Evolutionary conservation across 148 eudicot species (phyloP).

Genomic region (Dysphania ambrosioides): DNA sequence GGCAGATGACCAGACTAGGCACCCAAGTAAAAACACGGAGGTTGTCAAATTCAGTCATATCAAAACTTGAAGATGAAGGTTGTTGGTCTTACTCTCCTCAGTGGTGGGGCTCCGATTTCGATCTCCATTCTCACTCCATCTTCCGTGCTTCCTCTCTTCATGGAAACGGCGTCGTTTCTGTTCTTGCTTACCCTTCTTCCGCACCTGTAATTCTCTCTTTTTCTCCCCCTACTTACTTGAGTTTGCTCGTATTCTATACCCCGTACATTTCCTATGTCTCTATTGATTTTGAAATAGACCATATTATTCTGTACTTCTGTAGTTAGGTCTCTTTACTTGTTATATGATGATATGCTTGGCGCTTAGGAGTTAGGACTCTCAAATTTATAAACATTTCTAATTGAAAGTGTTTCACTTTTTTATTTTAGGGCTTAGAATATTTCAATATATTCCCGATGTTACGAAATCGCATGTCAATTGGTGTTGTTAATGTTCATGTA

Average conservation of each 20-base stretch:
- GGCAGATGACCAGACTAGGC: conserved; percentile 25
- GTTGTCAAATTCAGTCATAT: conserved; percentile 33
- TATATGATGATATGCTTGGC: too few relatives aligned
- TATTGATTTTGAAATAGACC: too few relatives aligned
- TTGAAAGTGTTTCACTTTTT: too few relatives aligned
- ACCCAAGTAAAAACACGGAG: conserved; percentile 34
- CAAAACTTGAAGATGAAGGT: conserved; percentile 63
- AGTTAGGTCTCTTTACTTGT: too few relatives aligned
- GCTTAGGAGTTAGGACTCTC: too few relatives aligned
- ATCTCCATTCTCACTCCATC: conserved; percentile 39
- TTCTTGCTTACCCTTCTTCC: conserved; percentile 73
- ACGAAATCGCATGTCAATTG: neutral
- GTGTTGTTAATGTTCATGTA: neutral
- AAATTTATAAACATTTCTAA: too few relatives aligned
- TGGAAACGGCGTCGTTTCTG: conserved; percentile 93
- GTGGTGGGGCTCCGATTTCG: conserved; percentile 65
- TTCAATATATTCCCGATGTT: too few relatives aligned
- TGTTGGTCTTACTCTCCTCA: conserved; percentile 80
- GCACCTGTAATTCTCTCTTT: conserved; percentile 42
- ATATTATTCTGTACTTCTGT: too few relatives aligned
- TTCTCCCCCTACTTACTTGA: too few relatives aligned
- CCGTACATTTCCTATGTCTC: too few relatives aligned
- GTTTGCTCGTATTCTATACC: too few relatives aligned
- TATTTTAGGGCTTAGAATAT: too few relatives aligned
- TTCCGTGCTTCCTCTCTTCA: conserved; percentile 45